Percentiles rank a stretch among this genome's conserved stretches.
These are phyloP conservation scores for Trichoderma sp. DNA, from an alignment of 2,329 filamentous ascomycete species.

Conservation along the genomic window DNA sequence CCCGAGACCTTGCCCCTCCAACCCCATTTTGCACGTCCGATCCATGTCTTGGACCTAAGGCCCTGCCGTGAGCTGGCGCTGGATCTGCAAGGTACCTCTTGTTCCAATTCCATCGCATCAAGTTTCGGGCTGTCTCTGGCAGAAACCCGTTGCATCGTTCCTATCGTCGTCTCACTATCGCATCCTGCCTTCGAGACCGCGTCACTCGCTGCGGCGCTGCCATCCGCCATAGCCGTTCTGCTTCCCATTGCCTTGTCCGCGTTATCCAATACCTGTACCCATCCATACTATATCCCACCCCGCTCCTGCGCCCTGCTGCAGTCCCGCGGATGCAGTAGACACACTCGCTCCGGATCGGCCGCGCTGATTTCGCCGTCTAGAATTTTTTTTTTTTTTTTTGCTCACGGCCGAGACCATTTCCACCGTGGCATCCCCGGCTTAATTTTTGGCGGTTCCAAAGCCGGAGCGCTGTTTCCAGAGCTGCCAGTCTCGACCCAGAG, in stretches of 20 bases:
- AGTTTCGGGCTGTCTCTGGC: background rate
- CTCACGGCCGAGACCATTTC: constrained; percentile 2
- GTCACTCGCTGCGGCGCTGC: background rate
- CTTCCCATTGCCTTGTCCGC: background rate
- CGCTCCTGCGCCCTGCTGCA: constrained; percentile 17
- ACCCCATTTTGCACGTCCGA: background rate
- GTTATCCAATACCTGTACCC: background rate
- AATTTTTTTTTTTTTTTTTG: background rate
- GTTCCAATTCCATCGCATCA: constrained; percentile 16
- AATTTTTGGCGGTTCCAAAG: background rate
- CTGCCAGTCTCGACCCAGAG: constrained; percentile 21
- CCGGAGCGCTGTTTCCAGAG: constrained; percentile 19
- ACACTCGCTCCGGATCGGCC: constrained; percentile 11
- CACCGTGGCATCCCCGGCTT: constrained; percentile 22
- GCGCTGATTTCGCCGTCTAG: constrained; percentile 17
- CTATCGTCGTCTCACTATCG: background rate
- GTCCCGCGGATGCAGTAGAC: constrained; percentile 10
- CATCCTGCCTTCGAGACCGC: background rate
- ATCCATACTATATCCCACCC: background rate
- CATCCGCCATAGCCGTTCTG: constrained; percentile 1
- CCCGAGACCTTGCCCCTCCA: constrained; percentile 4
- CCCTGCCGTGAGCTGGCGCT: background rate
- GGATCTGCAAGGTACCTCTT: constrained; percentile 27
- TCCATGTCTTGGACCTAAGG: constrained; percentile 17
- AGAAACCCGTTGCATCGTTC: background rate